A percentile compares a stretch with the other conserved stretches of the same genome.
Conservation (phyloP, 208 protist genomes). For the Jaenimonas drosophilae region DNA sequence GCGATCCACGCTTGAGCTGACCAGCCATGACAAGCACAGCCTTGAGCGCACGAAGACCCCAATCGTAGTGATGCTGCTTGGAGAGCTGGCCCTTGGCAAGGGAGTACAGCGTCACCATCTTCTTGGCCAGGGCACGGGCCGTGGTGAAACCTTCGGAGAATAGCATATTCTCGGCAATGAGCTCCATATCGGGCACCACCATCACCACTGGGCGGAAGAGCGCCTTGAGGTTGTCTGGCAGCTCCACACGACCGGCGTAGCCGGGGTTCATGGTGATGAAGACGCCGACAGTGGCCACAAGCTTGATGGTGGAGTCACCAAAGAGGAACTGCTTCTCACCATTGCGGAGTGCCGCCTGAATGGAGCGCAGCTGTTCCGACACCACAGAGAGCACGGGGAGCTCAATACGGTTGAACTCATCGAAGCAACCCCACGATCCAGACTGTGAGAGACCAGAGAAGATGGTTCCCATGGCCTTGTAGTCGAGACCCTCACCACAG, state of each 20-base stretch:
- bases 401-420: conserved; percentile 99
- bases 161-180: conserved; percentile 99
- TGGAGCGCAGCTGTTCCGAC: conserved; percentile 96
- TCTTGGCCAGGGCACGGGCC: conserved; percentile 94
- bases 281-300: conserved; percentile 92
- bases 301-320: conserved; percentile 74
- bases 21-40: conserved; percentile 98
- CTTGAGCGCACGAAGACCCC: conserved; percentile 97
- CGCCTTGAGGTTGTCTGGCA: conserved; percentile 98
- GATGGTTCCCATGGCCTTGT: conserved; percentile 97
- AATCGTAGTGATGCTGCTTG: conserved; percentile 99
- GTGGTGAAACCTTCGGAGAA: conserved; percentile 97
- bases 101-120: conserved; percentile 99
- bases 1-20: conserved; percentile 93
- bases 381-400: conserved; percentile 98
- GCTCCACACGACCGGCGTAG: conserved; percentile 98
- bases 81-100: conserved; percentile 97
- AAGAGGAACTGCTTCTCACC: conserved; percentile 89
- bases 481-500: conserved; percentile 98
- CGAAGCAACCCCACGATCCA: conserved; percentile 98
- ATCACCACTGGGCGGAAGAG: conserved; percentile 99
- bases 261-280: conserved; percentile 99
- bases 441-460: conserved; percentile 96
- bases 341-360: conserved; percentile 91
- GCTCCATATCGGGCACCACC: conserved; percentile 97